Evolutionary conservation across 192 early-diverging fungal species (phyloP).

Genomic region (Entomortierella parvispora): DNA sequence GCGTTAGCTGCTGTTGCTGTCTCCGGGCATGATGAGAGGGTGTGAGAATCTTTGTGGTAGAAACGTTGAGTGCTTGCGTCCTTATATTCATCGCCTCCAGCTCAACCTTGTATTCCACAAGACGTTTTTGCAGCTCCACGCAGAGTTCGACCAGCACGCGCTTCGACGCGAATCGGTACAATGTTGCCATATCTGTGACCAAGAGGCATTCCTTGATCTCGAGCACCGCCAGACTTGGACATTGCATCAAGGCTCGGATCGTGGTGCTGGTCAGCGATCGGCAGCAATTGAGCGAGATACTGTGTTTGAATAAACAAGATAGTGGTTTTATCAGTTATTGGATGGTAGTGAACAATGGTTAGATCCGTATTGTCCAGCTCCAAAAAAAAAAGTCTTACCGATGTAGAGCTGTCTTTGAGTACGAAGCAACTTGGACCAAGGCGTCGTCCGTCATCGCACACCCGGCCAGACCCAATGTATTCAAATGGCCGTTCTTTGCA

Average conservation of each 20-base stretch:
- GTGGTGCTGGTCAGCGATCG: conserved; percentile 55
- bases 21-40: not conserved
- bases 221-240: conserved; percentile 59
- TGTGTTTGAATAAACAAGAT: not conserved
- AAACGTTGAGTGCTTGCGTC: conserved; percentile 47
- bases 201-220: conserved; percentile 63
- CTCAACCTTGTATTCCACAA: conserved; percentile 53
- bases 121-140: conserved; percentile 54
- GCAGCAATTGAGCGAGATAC: conserved; percentile 60
- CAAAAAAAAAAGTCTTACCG: conserved; percentile 23
- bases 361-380: too few species aligned
- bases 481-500: conserved; percentile 54
- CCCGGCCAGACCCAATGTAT: conserved; percentile 59
- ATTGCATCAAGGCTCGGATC: conserved; percentile 56
- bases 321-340: not conserved
- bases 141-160: conserved; percentile 59
- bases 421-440: conserved; percentile 54
- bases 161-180: conserved; percentile 56
- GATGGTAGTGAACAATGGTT: not conserved
- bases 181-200: conserved; percentile 58
- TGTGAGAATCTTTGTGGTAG: not conserved
- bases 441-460: conserved; percentile 61
- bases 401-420: conserved; percentile 44
- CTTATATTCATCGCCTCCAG: conserved; percentile 55
- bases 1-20: conserved; percentile 2